Conservation (phyloP, 768 basidiomycete species). For the Coprinellus aureogranulatus region DNA sequence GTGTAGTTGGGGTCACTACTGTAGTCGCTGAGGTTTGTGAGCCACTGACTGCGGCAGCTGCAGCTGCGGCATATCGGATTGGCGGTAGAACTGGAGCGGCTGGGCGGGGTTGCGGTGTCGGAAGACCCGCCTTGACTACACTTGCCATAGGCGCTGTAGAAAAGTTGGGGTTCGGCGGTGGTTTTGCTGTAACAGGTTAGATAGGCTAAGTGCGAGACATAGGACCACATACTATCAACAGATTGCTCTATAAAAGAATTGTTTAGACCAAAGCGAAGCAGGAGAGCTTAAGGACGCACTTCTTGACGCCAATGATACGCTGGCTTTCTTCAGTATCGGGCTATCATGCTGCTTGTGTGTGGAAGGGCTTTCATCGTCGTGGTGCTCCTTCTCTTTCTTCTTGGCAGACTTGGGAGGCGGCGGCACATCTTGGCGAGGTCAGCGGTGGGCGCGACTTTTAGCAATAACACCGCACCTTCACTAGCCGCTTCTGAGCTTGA, state of each 20-base stretch:
- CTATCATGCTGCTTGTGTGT: conserved; percentile 77
- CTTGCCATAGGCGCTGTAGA: conserved; percentile 71
- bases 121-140: conserved; percentile 75
- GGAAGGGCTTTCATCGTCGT: conserved; percentile 73
- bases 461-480: conserved; percentile 53
- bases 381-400: conserved; percentile 51
- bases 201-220: conserved; percentile 12
- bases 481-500: conserved; percentile 74
- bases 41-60: conserved; percentile 51
- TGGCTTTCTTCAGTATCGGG: conserved; percentile 77
- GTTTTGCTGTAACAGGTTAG: conserved; percentile 49
- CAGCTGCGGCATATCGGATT: conserved; percentile 89
- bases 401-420: conserved; percentile 63
- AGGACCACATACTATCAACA: conserved; percentile 53
- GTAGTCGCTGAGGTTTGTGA: conserved; percentile 25
- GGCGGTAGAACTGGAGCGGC: conserved; percentile 64
- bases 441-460: neutral
- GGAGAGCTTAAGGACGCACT: conserved; percentile 48
- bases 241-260: conserved; percentile 55
- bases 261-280: conserved; percentile 13
- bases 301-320: conserved; percentile 58
- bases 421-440: neutral
- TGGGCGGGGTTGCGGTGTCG: conserved; percentile 48
- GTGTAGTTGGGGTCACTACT: conserved; percentile 33
- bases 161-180: conserved; percentile 79